Conservation (phyloP, 768 basidiomycete genomes). For the Nevesoporus exiguus region DNA sequence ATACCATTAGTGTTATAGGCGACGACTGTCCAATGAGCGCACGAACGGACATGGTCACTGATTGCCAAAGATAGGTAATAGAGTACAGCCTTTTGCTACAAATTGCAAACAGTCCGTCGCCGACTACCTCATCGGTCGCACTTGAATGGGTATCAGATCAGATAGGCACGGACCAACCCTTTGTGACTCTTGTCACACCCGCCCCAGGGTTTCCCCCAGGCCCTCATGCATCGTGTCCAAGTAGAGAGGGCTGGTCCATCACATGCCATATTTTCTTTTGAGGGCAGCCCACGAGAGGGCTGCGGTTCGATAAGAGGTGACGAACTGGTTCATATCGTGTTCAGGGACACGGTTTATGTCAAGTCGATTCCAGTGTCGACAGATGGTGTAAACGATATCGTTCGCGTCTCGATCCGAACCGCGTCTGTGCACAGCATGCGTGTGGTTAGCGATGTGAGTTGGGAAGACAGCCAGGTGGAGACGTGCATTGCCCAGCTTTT, state of each 20-base stretch:
- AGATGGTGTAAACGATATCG: conserved; percentile 69
- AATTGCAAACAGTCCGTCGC: conserved; percentile 9
- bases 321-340: conserved; percentile 80
- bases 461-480: background rate
- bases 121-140: conserved; percentile 17
- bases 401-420: conserved; percentile 69
- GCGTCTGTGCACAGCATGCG: conserved; percentile 44
- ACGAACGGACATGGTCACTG: conserved; percentile 1
- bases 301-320: conserved; percentile 53
- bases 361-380: conserved; percentile 75
- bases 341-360: conserved; percentile 86
- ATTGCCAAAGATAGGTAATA: conserved; percentile 20
- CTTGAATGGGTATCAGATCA: conserved; percentile 24
- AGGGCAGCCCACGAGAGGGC: conserved; percentile 73
- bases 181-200: conserved; percentile 2
- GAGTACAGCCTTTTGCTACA: conserved; percentile 21
- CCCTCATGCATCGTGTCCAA: conserved; percentile 3
- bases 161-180: conserved; percentile 25
- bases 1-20: conserved; percentile 5
- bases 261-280: conserved; percentile 70
- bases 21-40: background rate
- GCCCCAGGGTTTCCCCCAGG: background rate
- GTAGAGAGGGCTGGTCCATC: conserved; percentile 9
- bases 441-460: conserved; percentile 16
- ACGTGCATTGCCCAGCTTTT: conserved; percentile 79